Evolutionary conservation across 2,329 filamentous ascomycete species (phyloP), one percentile per base, ranked within the genome.

Genomic region (Rugonectria rugulosa): DNA sequence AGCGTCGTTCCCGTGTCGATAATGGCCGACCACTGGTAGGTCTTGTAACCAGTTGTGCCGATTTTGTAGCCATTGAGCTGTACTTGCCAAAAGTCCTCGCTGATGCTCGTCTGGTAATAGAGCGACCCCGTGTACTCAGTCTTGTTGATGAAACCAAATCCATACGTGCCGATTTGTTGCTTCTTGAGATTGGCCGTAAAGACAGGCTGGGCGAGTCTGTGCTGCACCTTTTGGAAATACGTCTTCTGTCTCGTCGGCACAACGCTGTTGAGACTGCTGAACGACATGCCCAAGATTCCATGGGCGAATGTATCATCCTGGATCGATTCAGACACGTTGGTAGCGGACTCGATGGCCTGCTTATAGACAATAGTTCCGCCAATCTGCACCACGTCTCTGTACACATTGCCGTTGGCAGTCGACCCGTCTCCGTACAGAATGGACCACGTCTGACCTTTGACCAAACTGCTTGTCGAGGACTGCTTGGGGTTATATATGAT

Each of bases 1-100:
- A 91, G 83, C 1, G 87, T 87, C 52, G 88, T 90, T 49, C 88
- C 88, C 2, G 88, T 91, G 74, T 91, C 88, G 66, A 85, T 84
- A 70, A 91, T 89, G 62, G 79, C 81, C 0, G 76, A 75, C 20
- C 77, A 77, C 6, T 83, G 57, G 15, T 66, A 46, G 5, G 54
- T 38, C 10, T 55, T 42, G 50, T 62, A 70, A 0, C 38, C 24
- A 4, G 50, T 48, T 0, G 26, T 40, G 29, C 84, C 86, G 47
- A 88, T 68, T 32, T 75, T 75, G 73, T 86, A 88, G 17, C 81
- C 84, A 20, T 76, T 75, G 10, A 83, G 75, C 17, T 75, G 80
- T 70, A 90, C 82, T 53, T 80, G 73, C 88, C 88, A 90, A 76
- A 82, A 88, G 5, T 83, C 73, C 40, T 70, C 70, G 59, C 61